Base-by-base conservation (phyloP, 305 asterid species). In the Striga hermonthica region DNA sequence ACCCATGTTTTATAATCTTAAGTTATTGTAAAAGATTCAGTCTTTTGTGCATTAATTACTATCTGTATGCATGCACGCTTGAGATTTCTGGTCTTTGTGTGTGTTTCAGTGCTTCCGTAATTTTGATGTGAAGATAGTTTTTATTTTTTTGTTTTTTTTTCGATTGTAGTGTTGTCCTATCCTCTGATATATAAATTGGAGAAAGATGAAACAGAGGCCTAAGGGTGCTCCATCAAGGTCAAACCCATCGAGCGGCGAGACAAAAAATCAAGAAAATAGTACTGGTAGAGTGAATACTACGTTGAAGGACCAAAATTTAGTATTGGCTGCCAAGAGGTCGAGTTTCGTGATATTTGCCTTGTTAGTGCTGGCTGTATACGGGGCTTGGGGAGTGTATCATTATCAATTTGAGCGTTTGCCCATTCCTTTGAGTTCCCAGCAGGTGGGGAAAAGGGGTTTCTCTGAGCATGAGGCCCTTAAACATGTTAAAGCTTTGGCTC, bases 401-500 rank as follows among this genome's bases (percentile, higher is more conserved):
- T 86, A 90, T 72, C 96, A 93, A 72, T 90, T 76, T 66, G 88
- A 84, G 81, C 74, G 41, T 50, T 73, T 93, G 57, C 99, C 96
- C 5, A 63, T 41, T 0, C 89, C 97, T 0, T 65, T 88, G 73
- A 54, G 79, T 8, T 82, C 84, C 38, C 73, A 79, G 60, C 90
- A 79, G 65, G 97, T 66, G 4, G 99, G 99, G n/a, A 93, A 90
- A 76, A 80, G 97, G 70, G 99, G 97, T 1, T 93, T 93, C 61
- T 86, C 99, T 5, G 99, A 93, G 87, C 66, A 79, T 4, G 95
- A 82, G 81, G 95, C 96, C 11, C 74, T 93, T 82, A 82, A 83
- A 72, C 99, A 90, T 70, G 96, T 90, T 10, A 49, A 66, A 64
- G 92, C 86, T 3, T 78, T 93, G 86, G 63, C 91, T 57, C 79